Base-by-base conservation (phyloP, 2,329 filamentous ascomycete species). In the Aspergillus flavus region DNA sequence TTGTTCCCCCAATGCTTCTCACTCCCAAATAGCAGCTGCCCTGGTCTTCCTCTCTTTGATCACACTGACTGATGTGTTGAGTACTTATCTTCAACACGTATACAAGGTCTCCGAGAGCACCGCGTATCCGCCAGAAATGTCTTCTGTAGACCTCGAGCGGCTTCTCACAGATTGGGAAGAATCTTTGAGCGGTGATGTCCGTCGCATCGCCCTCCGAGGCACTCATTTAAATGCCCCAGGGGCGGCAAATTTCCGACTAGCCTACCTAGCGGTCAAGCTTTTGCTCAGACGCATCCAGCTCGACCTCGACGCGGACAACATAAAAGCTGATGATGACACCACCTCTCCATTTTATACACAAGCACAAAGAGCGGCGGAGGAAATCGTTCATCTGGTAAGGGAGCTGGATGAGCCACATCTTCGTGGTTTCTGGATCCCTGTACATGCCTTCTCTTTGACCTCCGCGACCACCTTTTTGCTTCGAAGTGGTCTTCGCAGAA, bases 401-500 rank as follows among this genome's bases (percentile, higher is more conserved):
- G 83, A 84, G 53, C 69, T 86, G 0, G 72, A 77, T 4, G 74
- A 76, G 5, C 59, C 73, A 1, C 81, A 84, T 19, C 72, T 85
- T 0, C 73, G 75, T 3, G 84, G 82, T 55, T 86, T 84, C 62
- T 86, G 83, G 83, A 73, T 85, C 2, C 78, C 84, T 0, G 75
- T 81, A 3, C 77, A 78, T 43, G 79, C 82, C 0, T 85, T 84
- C 60, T 75, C 79, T 0, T 79, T 84, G n/a, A 79, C 82, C 0
- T 80, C 82, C 1, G 82, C 84, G 0, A 79, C 82, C 16, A 84
- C 81, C 46, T 85, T 85, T 45, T 70, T 86, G 32, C 71, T 86
- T 10, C 78, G 84, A 2, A 83, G 80, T 61, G 82, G 81, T 0
- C 70, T 86, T 2, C 79, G 83, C 60, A 78, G 79, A 3, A 80